Base-by-base conservation (phyloP, 108 stramenopile species). In the Schizochytrium sp. region DNA sequence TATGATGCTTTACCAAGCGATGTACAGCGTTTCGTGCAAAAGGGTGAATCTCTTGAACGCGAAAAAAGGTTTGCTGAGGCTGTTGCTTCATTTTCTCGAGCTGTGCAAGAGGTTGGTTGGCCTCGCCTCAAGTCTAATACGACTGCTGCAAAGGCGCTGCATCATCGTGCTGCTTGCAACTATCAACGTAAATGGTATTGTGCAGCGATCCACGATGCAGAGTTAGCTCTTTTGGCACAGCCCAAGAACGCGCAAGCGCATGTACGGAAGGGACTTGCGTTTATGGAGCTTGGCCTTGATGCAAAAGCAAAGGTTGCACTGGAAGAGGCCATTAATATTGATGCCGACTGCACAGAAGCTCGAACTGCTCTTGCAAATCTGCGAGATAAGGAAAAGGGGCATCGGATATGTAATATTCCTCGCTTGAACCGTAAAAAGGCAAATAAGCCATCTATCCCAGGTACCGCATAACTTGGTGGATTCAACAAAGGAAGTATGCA, bases 351-450 rank as follows among this genome's bases (percentile, higher is more conserved):
- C 19, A 44, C 44, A 1, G 64, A 69, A 15, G 64, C 64, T 8
- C 64, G 64, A 38, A 69, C 64, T 44, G 28, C 44, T 7, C 64
- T 69, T 69, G 64, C 64, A 15, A 69, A 3, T 15, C 28, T 69
- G 64, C 8, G 44, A 38, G 64, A 69, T 44, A 69, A 69, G 64
- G 64, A 69, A 2, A 69, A 69, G 64, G 64, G 64, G 19, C 64
- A 69, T 38, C 64, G 64, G 42, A 69, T 69, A 44, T 69, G 64
- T 15, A 69, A 38, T 2, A 69, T 69, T 15, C 64, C 64, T 28
- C 28, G 28, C 28, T 28, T 28, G 28, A 28, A 28, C 28, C 28
- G 28, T 28, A 28, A 28, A 28, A 28, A 28, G 28, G 28, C 28
- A 28, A 28, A 28, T 28, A 28, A 28, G 28, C 28, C 28, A 28